Percentiles rank a stretch among this genome's conserved stretches.
Evolutionary conservation across 1,139 yeast genomes (phyloP).

Genomic region (Scheffersomyces segobiensis): DNA sequence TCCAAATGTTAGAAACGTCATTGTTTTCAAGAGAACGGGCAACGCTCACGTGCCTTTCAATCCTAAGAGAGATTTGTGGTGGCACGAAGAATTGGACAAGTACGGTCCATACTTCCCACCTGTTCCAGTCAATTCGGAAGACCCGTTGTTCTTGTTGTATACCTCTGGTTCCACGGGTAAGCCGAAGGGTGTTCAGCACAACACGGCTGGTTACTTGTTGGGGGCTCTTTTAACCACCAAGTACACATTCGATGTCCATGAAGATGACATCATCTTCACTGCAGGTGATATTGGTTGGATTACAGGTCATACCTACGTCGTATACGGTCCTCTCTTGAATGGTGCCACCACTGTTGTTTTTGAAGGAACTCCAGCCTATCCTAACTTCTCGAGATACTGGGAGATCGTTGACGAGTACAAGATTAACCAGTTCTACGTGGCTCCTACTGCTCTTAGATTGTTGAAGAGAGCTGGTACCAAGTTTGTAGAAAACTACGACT

Average conservation of each 20-base stretch:
- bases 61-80: slow-evolving; percentile 69
- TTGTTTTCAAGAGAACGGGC: slow-evolving; percentile 75
- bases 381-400: slow-evolving; percentile 79
- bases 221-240: slow-evolving; percentile 71
- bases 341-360: slow-evolving; percentile 84
- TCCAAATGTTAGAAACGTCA: slow-evolving; percentile 66
- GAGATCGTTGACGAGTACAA: slow-evolving; percentile 75
- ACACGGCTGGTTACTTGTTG: slow-evolving; percentile 76
- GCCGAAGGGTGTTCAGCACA: slow-evolving; percentile 71
- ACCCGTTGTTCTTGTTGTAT: slow-evolving; percentile 62
- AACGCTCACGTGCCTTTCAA: slow-evolving; percentile 65
- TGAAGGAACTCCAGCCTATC: slow-evolving; percentile 88
- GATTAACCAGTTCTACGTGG: slow-evolving; percentile 83
- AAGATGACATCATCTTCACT: slow-evolving; percentile 70
- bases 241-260: slow-evolving; percentile 75
- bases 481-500: slow-evolving; percentile 61
- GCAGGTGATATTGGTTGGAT: slow-evolving; percentile 93
- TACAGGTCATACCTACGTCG: slow-evolving; percentile 82
- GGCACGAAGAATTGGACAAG: slow-evolving; percentile 74
- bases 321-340: slow-evolving; percentile 74
- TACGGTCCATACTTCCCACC: slow-evolving; percentile 66
- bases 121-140: slow-evolving; percentile 60
- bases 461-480: slow-evolving; percentile 81
- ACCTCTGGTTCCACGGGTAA: slow-evolving; percentile 73
- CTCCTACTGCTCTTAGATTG: slow-evolving; percentile 85